phyloP scores from a whole-genome alignment of 371 early-diverging fungal genomes.

The Mortierella sp. region DNA sequence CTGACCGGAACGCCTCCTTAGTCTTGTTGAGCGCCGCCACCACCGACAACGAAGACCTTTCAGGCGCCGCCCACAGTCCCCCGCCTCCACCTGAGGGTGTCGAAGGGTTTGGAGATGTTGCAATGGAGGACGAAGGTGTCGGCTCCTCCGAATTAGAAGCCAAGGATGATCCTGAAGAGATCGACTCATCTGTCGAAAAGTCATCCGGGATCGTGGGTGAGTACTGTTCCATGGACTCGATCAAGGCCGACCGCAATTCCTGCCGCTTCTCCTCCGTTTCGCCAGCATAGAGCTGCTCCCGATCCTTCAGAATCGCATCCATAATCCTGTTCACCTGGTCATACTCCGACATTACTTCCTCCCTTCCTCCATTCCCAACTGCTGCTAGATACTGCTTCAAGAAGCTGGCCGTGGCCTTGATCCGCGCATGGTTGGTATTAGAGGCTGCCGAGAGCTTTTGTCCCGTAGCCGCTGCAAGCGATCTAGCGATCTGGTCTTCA shows the following conservation, averaged over 20 bases:
- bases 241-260: conserved; percentile 30
- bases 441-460: conserved; percentile 22
- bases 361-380: not conserved
- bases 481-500: conserved; percentile 54
- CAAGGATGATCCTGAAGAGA: conserved; percentile 20
- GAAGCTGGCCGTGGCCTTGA: conserved; percentile 48
- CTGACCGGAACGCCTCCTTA: conserved; percentile 43
- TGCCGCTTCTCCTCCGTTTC: conserved; percentile 33
- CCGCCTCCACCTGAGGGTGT: not conserved
- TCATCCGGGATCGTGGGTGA: conserved; percentile 39
- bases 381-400: conserved; percentile 35
- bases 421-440: conserved; percentile 41
- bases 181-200: conserved; percentile 49
- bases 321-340: conserved; percentile 10
- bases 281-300: conserved; percentile 9
- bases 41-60: not conserved
- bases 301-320: conserved; percentile 36
- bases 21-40: conserved; percentile 13
- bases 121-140: not conserved
- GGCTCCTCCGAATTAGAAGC: not conserved
- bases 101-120: not conserved
- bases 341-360: not conserved
- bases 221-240: conserved; percentile 53
- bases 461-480: conserved; percentile 32
- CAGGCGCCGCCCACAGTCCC: not conserved